Conservation (phyloP, 345 rosid genomes). For the Corchorus olitorius region DNA sequence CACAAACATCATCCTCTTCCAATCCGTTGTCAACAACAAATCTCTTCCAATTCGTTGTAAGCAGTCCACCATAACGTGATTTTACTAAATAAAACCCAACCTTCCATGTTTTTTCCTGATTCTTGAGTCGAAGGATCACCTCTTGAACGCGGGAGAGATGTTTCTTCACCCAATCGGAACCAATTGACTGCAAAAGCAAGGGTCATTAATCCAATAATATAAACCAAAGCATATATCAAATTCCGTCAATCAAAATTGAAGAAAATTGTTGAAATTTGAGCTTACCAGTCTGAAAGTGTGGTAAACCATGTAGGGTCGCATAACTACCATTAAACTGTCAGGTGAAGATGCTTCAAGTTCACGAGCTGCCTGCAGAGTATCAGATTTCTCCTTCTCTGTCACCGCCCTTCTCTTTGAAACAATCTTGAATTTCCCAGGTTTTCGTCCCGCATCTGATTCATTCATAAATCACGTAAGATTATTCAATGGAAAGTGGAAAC, state of each 20-base stretch:
- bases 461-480: too few relatives aligned
- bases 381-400: slow-evolving; percentile 34
- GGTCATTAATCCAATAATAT: too few relatives aligned
- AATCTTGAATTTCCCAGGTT: background rate
- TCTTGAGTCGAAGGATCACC: background rate
- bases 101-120: background rate
- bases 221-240: too few relatives aligned
- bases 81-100: background rate
- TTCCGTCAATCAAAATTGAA: too few relatives aligned
- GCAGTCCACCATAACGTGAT: background rate
- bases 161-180: too few relatives aligned
- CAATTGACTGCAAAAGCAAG: too few relatives aligned
- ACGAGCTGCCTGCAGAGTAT: slow-evolving; percentile 31
- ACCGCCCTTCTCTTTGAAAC: slow-evolving; percentile 38
- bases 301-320: slow-evolving; percentile 25
- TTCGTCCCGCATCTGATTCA: too few relatives aligned
- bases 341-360: slow-evolving; percentile 29
- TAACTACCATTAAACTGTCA: slow-evolving; percentile 35
- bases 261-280: too few relatives aligned
- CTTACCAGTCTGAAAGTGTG: too few relatives aligned
- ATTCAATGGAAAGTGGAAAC: too few relatives aligned
- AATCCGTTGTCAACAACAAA: background rate
- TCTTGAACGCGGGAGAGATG: too few relatives aligned
- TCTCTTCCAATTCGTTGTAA: background rate
- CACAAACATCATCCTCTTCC: background rate